Percentiles rank a stretch among this genome's conserved stretches.
Conservation (phyloP, 805 yeast species). For the Wickerhamiella siamensis region DNA sequence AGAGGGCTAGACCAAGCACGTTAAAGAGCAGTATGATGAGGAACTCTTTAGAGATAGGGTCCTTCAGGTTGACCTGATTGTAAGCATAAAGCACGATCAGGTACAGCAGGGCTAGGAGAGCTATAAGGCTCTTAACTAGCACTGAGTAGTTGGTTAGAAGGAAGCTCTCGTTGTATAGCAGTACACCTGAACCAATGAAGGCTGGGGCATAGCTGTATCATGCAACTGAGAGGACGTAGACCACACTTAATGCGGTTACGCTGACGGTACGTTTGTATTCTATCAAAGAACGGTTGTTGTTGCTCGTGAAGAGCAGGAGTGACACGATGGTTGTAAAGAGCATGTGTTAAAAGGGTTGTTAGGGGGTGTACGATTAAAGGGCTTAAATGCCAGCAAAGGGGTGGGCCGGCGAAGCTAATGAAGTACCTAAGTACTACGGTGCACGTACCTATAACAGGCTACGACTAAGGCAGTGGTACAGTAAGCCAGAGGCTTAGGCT, state of each 20-base stretch:
- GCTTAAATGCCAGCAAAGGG: too few species aligned
- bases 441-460: too few species aligned
- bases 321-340: too few species aligned
- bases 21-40: conserved; percentile 1
- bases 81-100: conserved; percentile 13
- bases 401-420: too few species aligned
- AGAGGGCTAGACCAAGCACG: conserved; percentile 1
- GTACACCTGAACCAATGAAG: conserved; percentile 9
- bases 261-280: conserved; percentile 3
- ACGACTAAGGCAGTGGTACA: too few species aligned
- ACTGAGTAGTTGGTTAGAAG: conserved; percentile 9
- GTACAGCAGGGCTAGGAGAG: conserved; percentile 16
- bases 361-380: too few species aligned
- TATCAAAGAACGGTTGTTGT: background rate
- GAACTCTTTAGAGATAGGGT: conserved; percentile 4
- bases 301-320: background rate
- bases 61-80: too few species aligned
- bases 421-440: too few species aligned
- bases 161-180: conserved; percentile 8
- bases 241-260: conserved; percentile 6
- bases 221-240: conserved; percentile 5
- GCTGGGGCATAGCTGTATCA: conserved; percentile 8
- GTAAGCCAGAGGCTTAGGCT: too few species aligned
- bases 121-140: conserved; percentile 12
- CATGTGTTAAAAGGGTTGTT: too few species aligned